Base-by-base conservation (phyloP, 768 basidiomycete species). In the Serendipita vermifera region DNA sequence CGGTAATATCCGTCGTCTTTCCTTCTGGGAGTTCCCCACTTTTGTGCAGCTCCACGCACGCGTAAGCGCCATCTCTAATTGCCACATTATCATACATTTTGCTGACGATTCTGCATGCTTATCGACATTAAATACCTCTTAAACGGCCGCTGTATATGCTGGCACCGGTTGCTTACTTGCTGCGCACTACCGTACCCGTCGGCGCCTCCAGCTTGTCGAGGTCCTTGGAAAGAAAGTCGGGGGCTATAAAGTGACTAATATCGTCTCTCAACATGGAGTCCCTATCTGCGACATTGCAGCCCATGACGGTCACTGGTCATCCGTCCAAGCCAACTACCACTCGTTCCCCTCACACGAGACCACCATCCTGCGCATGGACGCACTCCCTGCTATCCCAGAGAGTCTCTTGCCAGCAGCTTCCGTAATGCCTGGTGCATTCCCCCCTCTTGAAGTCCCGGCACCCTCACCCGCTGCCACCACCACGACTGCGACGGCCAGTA, bases 21-120 rank as follows among this genome's bases (percentile, higher is more conserved):
- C 20, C 46, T 51, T 51, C 22, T 7, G 7, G 20, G 9, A 15
- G 20, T 51, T 51, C 46, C 46, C 46, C 20, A 29, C 24, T 29
- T 51, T 51, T 51, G 46, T 51, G 46, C 22, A 20, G 46, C 46
- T 51, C 32, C 46, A 51, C 32, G 46, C 46, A 51, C 46, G 46
- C 46, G 46, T 51, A 51, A 51, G 46, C 27, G n/a, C 17, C n/a
- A 7, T 20, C 11, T 15, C 7, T 9, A 26, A 7, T n/a, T 26
- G 5, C 46, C 17, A 26, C 11, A 17, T 29, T 51, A 22, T 20
- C 22, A 9, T 51, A 9, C 6, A 22, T 51, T 29, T 51, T 7
- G 24, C 20, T 51, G 22, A 26, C n/a, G 29, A 22, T 31, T 26
- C 15, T n/a, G 24, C 29, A 31, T 51, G 9, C 11, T 26, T 22